Base-by-base conservation (phyloP, 441 rosid genomes). In the Capsella rubella region DNA sequence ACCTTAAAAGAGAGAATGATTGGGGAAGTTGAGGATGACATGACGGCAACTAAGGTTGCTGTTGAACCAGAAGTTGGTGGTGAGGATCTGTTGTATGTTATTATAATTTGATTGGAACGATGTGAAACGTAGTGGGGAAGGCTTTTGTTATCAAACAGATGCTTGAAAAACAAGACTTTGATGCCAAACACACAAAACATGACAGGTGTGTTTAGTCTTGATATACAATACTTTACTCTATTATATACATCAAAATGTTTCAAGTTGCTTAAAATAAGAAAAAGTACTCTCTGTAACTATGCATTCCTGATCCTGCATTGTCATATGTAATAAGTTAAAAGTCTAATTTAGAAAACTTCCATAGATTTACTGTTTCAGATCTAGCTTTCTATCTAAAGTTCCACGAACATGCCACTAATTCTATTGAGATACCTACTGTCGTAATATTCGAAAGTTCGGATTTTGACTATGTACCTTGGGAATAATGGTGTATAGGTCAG, bases 71-170 rank as follows among this genome's bases (percentile, higher is more conserved):
- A 68, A 54, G 53, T 55, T 55, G 47, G 72, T 68, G 34, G 54
- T 32, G 35, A 3, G 40, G 40, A 68, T 55, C 64, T 55, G 18
- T 16, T 16, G 16, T 12, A 15, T 68, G 55, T 43, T 54, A 15
- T n/a, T 68, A 4, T 25, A 31, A 28, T 42, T 45, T 31, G 55
- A 37, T 37, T 37, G 64, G 18, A 21, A 31, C 18, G 56, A 69
- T 69, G 64, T 69, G 73, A 45, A 69, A 56, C 55, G 55, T 69
- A 56, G 46, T 69, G 73, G 64, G 53, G 42, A 18, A 29, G 72
- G 42, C 42, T 42, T 53, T 1, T 52, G 71, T n/a, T 67, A 67
- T 21, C 27, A 67, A 40, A 53, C 13, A n/a, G 52, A 55, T 56
- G 54, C 56, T 56, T 69, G n/a, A 69, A 68, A 27, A 27, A 52